Percentiles rank a stretch among this genome's conserved stretches.
phyloP scores from a whole-genome alignment of 1,284 basidiomycete genomes.

The Rhodotorula sp. region DNA sequence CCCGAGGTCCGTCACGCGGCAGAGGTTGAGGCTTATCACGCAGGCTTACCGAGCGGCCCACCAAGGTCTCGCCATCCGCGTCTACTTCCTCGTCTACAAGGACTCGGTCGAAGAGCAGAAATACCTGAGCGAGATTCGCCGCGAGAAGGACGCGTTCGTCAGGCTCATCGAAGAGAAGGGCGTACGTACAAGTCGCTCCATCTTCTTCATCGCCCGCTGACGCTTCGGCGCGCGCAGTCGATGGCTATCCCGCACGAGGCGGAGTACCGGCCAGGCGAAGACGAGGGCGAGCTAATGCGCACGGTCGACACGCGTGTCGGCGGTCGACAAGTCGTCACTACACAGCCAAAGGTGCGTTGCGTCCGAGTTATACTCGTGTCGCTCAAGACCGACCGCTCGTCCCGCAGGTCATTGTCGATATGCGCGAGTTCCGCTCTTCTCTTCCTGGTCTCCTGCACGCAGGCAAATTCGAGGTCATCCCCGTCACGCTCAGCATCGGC shows the following conservation, averaged over 20 bases:
- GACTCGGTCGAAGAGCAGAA: slow-evolving; percentile 94
- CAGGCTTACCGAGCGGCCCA: slow-evolving; percentile 81
- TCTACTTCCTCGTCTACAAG: slow-evolving; percentile 92
- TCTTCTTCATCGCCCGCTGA: background rate
- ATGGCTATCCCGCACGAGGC: slow-evolving; percentile 90
- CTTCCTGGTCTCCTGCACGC: slow-evolving; percentile 88
- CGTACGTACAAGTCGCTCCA: slow-evolving; percentile 56
- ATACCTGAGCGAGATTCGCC: slow-evolving; percentile 80
- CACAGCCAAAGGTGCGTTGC: slow-evolving; percentile 68
- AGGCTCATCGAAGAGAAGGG: slow-evolving; percentile 86
- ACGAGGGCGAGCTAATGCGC: slow-evolving; percentile 62
- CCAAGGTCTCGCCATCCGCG: slow-evolving; percentile 76
- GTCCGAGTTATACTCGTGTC: no score
- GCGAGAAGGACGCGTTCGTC: slow-evolving; percentile 94
- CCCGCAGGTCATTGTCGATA: slow-evolving; percentile 83
- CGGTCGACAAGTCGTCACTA: slow-evolving; percentile 61
- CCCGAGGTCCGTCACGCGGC: background rate
- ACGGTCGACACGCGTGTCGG: slow-evolving; percentile 86
- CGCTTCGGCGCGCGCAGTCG: slow-evolving; percentile 51
- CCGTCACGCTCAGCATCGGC: slow-evolving; percentile 87
- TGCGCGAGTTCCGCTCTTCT: slow-evolving; percentile 92
- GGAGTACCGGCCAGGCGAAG: slow-evolving; percentile 59
- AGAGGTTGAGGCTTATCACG: background rate
- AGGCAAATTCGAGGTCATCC: slow-evolving; percentile 74
- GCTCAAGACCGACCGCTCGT: no score